Evolutionary conservation across 306 rosid genomes (phyloP).

Genomic region (Rosa multiflora): DNA sequence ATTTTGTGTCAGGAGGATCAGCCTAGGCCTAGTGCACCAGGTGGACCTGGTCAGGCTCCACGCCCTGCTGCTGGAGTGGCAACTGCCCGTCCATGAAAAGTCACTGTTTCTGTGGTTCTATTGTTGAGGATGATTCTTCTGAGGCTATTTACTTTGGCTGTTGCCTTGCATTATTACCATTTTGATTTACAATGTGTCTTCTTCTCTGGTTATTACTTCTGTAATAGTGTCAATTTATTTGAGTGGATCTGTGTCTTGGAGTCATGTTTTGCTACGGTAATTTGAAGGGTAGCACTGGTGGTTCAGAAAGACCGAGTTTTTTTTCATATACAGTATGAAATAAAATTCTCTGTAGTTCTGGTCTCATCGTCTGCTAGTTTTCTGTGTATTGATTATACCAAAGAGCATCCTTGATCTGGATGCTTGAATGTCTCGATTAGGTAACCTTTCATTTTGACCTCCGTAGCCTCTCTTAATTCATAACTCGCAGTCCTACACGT

Average conservation of each 20-base stretch:
- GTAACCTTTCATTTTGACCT: not conserved
- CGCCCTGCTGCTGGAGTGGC: slow-evolving; percentile 29
- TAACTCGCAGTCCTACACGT: not conserved
- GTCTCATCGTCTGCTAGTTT: not conserved
- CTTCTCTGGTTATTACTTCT: not conserved
- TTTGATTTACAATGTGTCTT: not conserved
- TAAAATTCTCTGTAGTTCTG: not conserved
- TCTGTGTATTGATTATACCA: not conserved
- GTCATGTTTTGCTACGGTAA: slow-evolving; percentile 4
- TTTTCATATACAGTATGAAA: not conserved
- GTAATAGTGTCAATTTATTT: not conserved
- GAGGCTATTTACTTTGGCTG: slow-evolving; percentile 3
- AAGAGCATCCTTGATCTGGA: not conserved
- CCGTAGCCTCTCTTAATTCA: not conserved
- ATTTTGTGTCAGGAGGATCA: slow-evolving; percentile 24
- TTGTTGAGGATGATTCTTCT: not conserved
- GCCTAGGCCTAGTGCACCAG: slow-evolving; percentile 31
- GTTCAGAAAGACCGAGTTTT: not conserved
- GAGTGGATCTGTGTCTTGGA: not conserved
- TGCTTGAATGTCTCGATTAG: not conserved
- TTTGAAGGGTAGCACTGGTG: not conserved
- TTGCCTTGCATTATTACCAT: not conserved
- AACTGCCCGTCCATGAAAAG: slow-evolving; percentile 27
- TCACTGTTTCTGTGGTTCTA: not conserved
- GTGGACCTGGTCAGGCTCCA: slow-evolving; percentile 34